Evolutionary conservation across 176 grass and related monocot species (phyloP), one percentile per base, ranked within the genome.

Genomic region (Cymbopogon citratus): DNA sequence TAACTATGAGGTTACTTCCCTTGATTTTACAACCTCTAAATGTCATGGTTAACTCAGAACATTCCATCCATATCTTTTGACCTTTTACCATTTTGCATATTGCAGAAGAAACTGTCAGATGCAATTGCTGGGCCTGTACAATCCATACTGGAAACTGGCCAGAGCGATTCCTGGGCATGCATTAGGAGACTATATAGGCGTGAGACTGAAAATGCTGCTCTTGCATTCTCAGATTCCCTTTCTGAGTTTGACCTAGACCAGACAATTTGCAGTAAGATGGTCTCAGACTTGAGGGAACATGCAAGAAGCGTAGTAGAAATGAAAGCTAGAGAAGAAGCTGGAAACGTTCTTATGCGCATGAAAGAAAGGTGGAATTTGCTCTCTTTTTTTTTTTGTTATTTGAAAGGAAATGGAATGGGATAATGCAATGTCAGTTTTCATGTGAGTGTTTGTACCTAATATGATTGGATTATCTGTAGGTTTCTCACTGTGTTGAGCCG

Each of bases 291-390:
- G 60, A 88, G 81, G 86, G 82, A 91, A 64, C 78, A 89, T 75
- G 89, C 86, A 25, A 91, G 82, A 90, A 81, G 56, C 61, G 70
- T 94, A 46, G 89, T 98, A 45, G 88, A 87, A 79, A 86, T 83
- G 64, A 95, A 93, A 88, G 88, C 95, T 67, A 92, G 72, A 89
- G 92, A 98, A 80, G 87, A 87, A 92, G 90, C 90, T 76, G 85
- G 72, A 76, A 90, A 93, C 39, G 77, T 87, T 87, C 77, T 98
- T 73, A 90, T 95, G 57, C 87, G 46, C 69, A 98, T 95, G 95
- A 98, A 95, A 88, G 90, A 95, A 83, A 98, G 95, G 95, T 98
- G 79, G n/a, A 76, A 76, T 28, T 8, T 85, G 19, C 36, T 57
- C 54, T 10, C 69, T 33, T 38, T 34, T n/a, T 36, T 39, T 26